Evolutionary conservation across 768 basidiomycete genomes (phyloP).

Genomic region (Royoungia palumana): DNA sequence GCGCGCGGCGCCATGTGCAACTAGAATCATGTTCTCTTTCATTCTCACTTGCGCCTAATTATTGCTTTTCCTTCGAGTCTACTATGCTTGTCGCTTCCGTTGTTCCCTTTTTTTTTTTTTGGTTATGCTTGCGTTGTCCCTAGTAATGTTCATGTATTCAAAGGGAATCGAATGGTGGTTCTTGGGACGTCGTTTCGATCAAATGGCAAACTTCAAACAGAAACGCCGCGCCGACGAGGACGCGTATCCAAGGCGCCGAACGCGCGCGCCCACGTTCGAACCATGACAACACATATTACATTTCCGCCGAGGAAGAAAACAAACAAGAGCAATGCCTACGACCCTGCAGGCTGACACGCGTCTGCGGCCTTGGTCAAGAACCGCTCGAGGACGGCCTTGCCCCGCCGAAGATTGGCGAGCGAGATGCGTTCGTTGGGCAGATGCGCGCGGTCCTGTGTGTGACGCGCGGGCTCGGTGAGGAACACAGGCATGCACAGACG

Average conservation of each 20-base stretch:
- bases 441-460: constrained; percentile 84
- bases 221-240: too few species aligned
- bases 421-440: constrained; percentile 91
- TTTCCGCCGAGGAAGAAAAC: background rate
- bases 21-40: constrained; percentile 11
- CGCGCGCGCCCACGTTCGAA: too few species aligned
- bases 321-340: background rate
- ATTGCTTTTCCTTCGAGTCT: background rate
- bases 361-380: constrained; percentile 58
- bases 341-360: background rate
- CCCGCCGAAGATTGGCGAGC: constrained; percentile 72
- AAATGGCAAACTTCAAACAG: too few species aligned
- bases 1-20: constrained; percentile 3
- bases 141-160: too few species aligned
- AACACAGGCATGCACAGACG: background rate
- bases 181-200: too few species aligned
- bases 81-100: too few species aligned
- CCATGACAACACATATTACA: too few species aligned
- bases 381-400: constrained; percentile 72
- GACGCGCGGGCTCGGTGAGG: background rate
- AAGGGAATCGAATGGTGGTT: too few species aligned
- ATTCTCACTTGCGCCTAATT: background rate
- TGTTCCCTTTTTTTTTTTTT: too few species aligned
- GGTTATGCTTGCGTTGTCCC: too few species aligned
- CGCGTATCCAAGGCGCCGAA: too few species aligned